Conservation (phyloP, 306 rosid species). For the Quercus rubra region DNA sequence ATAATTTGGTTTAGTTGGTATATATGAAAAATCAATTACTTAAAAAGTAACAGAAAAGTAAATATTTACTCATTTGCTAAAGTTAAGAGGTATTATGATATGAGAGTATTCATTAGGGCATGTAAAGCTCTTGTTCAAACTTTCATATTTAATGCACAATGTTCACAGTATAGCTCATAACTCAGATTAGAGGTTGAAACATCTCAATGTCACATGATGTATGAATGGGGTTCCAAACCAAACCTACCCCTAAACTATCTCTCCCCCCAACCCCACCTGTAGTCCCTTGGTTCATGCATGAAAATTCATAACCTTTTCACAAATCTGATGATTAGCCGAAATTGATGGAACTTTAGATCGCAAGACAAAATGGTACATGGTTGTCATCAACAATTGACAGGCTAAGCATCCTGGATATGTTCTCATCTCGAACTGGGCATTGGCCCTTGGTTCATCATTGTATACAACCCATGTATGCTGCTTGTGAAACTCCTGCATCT, state of each 20-base stretch:
- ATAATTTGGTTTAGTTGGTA: too few relatives aligned
- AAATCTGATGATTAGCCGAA: constrained; percentile 29
- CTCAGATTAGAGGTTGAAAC: not conserved
- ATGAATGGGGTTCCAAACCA: not conserved
- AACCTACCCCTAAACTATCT: not conserved
- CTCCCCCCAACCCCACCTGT: too few relatives aligned
- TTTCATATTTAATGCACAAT: constrained; percentile 6
- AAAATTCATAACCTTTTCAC: constrained; percentile 44
- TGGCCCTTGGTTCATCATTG: constrained; percentile 42
- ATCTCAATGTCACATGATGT: not conserved
- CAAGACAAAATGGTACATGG: constrained; percentile 14
- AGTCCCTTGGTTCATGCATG: not conserved
- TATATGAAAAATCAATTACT: too few relatives aligned
- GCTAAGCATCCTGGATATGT: constrained; percentile 29
- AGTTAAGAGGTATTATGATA: not conserved
- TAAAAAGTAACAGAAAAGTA: too few relatives aligned
- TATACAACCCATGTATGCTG: constrained; percentile 34
- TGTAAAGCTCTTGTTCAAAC: not conserved
- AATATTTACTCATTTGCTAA: too few relatives aligned
- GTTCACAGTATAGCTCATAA: constrained; percentile 1
- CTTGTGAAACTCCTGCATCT: constrained; percentile 40
- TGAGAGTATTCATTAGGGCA: not conserved
- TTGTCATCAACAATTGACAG: constrained; percentile 30
- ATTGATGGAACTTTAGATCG: constrained; percentile 26
- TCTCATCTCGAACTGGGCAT: constrained; percentile 53